Evolutionary conservation across 2,329 filamentous ascomycete species (phyloP).

Genomic region (Diplodia seriata): DNA sequence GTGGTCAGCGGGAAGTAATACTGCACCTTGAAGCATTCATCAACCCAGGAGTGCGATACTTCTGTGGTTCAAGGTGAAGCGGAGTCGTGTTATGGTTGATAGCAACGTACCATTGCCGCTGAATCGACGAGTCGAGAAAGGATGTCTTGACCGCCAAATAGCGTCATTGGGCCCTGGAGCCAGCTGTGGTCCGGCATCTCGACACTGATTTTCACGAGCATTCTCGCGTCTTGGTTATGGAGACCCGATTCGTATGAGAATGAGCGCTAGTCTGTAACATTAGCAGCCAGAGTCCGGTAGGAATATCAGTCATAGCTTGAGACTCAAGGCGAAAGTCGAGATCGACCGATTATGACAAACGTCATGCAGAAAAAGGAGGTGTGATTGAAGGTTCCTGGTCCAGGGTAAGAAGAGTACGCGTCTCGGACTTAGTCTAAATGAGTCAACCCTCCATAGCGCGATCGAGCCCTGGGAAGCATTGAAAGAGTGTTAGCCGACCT

Average conservation of each 20-base stretch:
- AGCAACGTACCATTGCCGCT: background rate
- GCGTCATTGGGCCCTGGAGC: background rate
- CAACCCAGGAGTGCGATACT: background rate
- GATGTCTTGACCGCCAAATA: conserved; percentile 22
- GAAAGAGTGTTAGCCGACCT: background rate
- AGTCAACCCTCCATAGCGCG: conserved; percentile 7
- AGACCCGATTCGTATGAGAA: conserved; percentile 19
- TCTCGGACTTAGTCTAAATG: background rate
- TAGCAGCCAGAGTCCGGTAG: background rate
- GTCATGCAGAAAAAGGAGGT: background rate
- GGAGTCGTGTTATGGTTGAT: background rate
- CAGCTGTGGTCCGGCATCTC: conserved; percentile 18
- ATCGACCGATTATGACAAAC: conserved; percentile 5
- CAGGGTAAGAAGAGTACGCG: conserved; percentile 9
- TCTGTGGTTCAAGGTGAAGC: background rate
- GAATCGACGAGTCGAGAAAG: background rate
- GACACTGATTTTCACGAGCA: conserved; percentile 17
- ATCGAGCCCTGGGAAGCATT: background rate
- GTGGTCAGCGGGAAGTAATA: background rate
- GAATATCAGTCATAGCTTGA: conserved; percentile 8
- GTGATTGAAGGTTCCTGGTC: background rate
- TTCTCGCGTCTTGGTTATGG: conserved; percentile 28
- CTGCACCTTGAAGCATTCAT: background rate
- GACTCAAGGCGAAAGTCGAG: conserved; percentile 5
- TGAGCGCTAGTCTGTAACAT: conserved; percentile 30